phyloP scores from a whole-genome alignment of 257 asterid genomes.

The Osmanthus fragrans region DNA sequence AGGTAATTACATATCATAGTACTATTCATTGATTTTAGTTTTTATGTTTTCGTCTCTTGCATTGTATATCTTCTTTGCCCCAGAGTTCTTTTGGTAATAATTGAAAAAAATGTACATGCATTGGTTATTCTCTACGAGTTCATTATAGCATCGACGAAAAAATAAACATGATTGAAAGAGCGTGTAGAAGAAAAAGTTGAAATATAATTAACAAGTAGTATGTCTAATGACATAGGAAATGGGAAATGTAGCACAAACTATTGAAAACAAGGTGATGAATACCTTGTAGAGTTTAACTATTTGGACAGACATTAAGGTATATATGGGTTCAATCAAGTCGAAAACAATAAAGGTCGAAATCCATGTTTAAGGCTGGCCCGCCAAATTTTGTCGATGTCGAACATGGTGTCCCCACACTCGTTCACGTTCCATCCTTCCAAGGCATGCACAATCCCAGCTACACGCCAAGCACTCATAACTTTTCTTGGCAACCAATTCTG shows the following conservation, averaged over 20 bases:
- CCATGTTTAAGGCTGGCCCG: constrained; percentile 67
- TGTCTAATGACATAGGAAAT: neutral
- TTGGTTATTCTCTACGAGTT: neutral
- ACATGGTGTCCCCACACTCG: constrained; percentile 63
- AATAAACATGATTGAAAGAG: neutral
- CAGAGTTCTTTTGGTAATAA: neutral
- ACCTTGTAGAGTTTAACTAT: neutral
- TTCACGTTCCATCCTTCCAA: constrained; percentile 68
- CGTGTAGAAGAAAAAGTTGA: neutral
- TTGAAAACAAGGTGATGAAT: neutral
- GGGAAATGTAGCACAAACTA: neutral
- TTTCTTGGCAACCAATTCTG: constrained; percentile 84
- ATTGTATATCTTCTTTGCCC: neutral
- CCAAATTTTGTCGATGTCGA: constrained; percentile 49
- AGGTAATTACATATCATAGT: neutral
- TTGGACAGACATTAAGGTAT: neutral
- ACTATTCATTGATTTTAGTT: neutral
- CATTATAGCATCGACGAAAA: neutral
- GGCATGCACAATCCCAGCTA: constrained; percentile 78
- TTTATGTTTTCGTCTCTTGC: neutral
- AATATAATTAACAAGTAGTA: neutral
- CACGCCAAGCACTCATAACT: constrained; percentile 69
- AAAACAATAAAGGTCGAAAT: constrained; percentile 45
- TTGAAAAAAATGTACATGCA: neutral
- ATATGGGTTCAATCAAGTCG: constrained; percentile 12